Conservation (phyloP, 2,329 filamentous ascomycete genomes). For the Graphiopsis chlorocephala region DNA sequence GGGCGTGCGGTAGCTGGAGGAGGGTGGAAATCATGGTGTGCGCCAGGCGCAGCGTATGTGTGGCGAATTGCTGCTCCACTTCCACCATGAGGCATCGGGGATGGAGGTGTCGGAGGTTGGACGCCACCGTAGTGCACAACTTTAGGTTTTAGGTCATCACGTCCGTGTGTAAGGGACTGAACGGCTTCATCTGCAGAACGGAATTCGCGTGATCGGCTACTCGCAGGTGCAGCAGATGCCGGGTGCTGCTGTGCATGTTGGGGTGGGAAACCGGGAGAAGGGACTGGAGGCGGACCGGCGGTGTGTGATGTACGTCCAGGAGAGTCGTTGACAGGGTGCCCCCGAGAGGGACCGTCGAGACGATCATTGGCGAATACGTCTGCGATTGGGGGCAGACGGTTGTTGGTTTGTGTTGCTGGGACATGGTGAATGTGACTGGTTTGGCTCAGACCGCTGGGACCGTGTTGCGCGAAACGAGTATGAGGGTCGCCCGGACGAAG, state of each 20-base stretch:
- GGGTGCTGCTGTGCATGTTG: constrained; percentile 44
- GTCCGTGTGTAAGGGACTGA: constrained; percentile 82
- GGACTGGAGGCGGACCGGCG: constrained; percentile 65
- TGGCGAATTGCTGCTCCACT: constrained; percentile 2
- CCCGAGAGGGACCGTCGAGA: constrained; percentile 47
- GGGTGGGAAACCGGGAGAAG: constrained; percentile 73
- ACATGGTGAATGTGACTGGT: constrained; percentile 89
- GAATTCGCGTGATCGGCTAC: constrained; percentile 73
- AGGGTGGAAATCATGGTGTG: constrained; percentile 16
- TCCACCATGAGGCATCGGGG: constrained; percentile 57
- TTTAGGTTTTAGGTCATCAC: constrained; percentile 86
- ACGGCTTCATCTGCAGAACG: constrained; percentile 95
- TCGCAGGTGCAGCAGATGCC: constrained; percentile 47
- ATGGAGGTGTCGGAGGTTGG: constrained; percentile 88
- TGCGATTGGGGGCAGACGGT: constrained; percentile 87
- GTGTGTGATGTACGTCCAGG: constrained; percentile 63
- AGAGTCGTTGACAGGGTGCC: constrained; percentile 53
- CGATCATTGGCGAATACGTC: constrained; percentile 86
- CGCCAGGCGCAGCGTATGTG: constrained; percentile 20
- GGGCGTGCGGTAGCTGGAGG: constrained; percentile 24
- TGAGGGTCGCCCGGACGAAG: constrained; percentile 63
- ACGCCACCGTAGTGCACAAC: constrained; percentile 94
- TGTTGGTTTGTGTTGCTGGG: constrained; percentile 82
- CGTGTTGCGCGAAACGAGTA: constrained; percentile 59
- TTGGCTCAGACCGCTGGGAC: constrained; percentile 76